Percentiles rank a stretch among this genome's conserved stretches.
Evolutionary conservation across 2,329 filamentous ascomycete species (phyloP).

Genomic region (Cadophora sp.): DNA sequence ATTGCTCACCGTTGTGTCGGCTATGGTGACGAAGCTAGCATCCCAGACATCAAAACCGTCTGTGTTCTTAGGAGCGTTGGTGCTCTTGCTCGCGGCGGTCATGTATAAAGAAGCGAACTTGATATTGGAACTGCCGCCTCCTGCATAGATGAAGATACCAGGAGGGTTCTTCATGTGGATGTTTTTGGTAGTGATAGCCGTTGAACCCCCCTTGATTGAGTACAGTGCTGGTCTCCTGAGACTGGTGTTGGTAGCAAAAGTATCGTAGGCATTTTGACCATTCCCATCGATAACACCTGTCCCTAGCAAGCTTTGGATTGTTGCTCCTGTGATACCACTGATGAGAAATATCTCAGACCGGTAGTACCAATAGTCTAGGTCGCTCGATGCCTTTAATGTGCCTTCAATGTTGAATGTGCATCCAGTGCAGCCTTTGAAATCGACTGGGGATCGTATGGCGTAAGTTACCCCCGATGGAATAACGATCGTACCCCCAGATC

Average conservation of each 20-base stretch:
- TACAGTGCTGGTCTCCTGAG: neutral
- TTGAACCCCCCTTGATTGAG: conserved; percentile 13
- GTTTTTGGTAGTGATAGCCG: conserved; percentile 9
- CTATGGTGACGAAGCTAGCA: conserved; percentile 13
- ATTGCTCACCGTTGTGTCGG: conserved; percentile 12
- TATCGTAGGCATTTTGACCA: conserved; percentile 14
- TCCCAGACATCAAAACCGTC: conserved; percentile 12
- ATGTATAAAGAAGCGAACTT: conserved; percentile 14
- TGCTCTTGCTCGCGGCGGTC: conserved; percentile 15
- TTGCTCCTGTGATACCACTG: conserved; percentile 8
- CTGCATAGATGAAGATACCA: conserved; percentile 18
- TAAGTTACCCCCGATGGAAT: too few relatives aligned
- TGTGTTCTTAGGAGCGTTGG: conserved; percentile 12
- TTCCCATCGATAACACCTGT: conserved; percentile 17
- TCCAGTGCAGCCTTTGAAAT: too few relatives aligned
- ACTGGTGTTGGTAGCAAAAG: neutral
- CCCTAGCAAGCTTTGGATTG: conserved; percentile 13
- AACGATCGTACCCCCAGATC: neutral
- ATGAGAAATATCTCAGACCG: neutral
- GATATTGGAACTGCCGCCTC: conserved; percentile 11
- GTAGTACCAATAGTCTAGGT: too few relatives aligned
- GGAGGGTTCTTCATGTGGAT: conserved; percentile 16
- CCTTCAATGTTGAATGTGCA: too few relatives aligned
- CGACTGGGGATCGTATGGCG: too few relatives aligned
- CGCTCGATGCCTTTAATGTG: too few relatives aligned